Base-by-base conservation (phyloP, 805 yeast species). In the Starmerella vaccinii region DNA sequence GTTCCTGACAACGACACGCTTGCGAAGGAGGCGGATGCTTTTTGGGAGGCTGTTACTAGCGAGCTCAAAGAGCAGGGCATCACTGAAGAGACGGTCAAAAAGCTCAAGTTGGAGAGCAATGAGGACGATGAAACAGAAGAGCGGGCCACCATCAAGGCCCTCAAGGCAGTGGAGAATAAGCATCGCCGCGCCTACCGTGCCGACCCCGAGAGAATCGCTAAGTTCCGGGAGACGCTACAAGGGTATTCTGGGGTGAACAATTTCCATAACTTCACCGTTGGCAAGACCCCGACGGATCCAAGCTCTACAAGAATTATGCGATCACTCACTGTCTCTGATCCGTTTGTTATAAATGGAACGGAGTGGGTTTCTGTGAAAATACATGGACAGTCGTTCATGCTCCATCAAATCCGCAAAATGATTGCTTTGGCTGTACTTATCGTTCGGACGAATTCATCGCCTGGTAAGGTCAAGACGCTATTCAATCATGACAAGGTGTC, bases 341-440 rank as follows among this genome's bases (percentile, higher is more conserved):
- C 97, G 2, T 85, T 87, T 65, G 82, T 87, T 47, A 89, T 90
- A 58, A 85, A 89, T 62, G 88, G 85, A 43, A 88, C 96, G 6
- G 97, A 92, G 64, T 92, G 98, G 98, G 76, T 86, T 2, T 85
- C 95, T 1, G 82, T 92, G 62, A 89, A 90, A 70, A 86, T 92
- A 58, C 98, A 92, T 66, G 98, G 98, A 7, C 98, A 92, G 69
- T 86, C 96, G 3, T 92, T 92, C 68, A 92, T 92, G 97, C 74
- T 92, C 56, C 97, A 90, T 69, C 98, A 90, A 73, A 92, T 92
- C 63, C 80, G 98, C 65, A 92, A 92, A 65, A 92, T 92, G 97
- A 86, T 92, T 53, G 90, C 96, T 21, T 82, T 90, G 94, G 95
- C 95, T 1, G 78, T 89, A 0, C 72, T 90, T 51, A 78, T 84